Conservation (phyloP, 805 yeast species). For the Candida andamanensis region DNA sequence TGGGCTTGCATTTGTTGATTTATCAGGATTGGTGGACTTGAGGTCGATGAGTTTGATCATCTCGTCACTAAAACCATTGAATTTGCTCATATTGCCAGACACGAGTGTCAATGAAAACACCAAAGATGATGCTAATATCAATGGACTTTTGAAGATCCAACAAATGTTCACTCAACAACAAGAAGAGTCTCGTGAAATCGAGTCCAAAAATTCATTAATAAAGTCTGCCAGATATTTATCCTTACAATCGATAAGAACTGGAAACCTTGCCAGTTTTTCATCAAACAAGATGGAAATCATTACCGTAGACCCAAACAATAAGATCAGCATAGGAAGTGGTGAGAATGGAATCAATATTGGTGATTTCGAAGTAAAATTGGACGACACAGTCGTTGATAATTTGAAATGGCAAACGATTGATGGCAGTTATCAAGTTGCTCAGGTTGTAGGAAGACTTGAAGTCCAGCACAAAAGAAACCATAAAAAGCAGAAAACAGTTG, state of each 20-base stretch:
- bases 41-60: constrained; percentile 76
- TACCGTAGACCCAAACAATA: constrained; percentile 31
- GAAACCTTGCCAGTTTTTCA: constrained; percentile 3
- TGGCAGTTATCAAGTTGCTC: constrained; percentile 78
- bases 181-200: constrained; percentile 20
- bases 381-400: constrained; percentile 53
- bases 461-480: constrained; percentile 17
- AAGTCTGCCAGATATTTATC: constrained; percentile 26
- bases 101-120: constrained; percentile 19
- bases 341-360: constrained; percentile 26
- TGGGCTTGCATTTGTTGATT: constrained; percentile 69
- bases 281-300: constrained; percentile 25
- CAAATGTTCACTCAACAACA: constrained; percentile 27
- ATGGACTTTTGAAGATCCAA: constrained; percentile 25
- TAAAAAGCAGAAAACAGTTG: constrained; percentile 15
- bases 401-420: constrained; percentile 81
- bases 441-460: constrained; percentile 65
- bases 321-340: constrained; percentile 49
- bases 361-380: constrained; percentile 60
- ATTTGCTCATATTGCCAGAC: constrained; percentile 55
- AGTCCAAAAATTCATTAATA: constrained; percentile 13
- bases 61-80: constrained; percentile 73
- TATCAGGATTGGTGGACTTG: constrained; percentile 78
- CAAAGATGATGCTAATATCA: constrained; percentile 16
- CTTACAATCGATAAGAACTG: constrained; percentile 23